These are phyloP conservation scores for Tolypocladium tundrense DNA, from an alignment of 2,329 filamentous ascomycete genomes.

Conservation along the genomic window DNA sequence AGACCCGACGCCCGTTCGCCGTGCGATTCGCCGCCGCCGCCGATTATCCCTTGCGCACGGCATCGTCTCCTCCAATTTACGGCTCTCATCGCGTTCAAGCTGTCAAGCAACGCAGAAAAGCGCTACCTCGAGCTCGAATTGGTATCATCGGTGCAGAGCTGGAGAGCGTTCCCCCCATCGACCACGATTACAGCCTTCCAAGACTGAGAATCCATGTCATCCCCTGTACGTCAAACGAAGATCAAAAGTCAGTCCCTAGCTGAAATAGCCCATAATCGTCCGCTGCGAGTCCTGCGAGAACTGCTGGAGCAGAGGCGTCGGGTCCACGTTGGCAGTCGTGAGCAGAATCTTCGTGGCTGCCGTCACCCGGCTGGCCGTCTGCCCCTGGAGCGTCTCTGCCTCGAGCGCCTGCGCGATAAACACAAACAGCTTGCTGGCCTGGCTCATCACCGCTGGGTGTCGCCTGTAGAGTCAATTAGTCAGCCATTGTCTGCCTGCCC, in stretches of 20 bases:
- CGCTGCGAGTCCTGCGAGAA: constrained; percentile 74
- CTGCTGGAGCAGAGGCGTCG: constrained; percentile 62
- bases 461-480: constrained; percentile 45
- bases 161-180: background rate
- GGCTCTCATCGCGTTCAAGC: background rate
- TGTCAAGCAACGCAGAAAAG: background rate
- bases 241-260: constrained; percentile 28
- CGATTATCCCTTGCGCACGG: background rate
- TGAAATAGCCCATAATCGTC: constrained; percentile 69
- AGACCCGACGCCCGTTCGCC: background rate
- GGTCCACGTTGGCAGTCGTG: constrained; percentile 61
- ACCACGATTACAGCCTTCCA: background rate
- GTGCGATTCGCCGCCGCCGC: background rate
- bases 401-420: constrained; percentile 83
- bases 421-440: constrained; percentile 73
- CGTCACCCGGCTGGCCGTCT: constrained; percentile 69
- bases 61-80: background rate
- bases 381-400: constrained; percentile 78
- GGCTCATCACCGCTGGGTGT: constrained; percentile 69
- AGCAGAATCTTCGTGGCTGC: constrained; percentile 70
- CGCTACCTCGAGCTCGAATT: background rate
- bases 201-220: background rate
- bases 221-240: background rate
- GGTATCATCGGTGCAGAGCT: background rate
- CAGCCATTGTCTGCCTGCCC: constrained; percentile 8